Conservation (phyloP, 305 asterid genomes). For the Lippia alba region DNA sequence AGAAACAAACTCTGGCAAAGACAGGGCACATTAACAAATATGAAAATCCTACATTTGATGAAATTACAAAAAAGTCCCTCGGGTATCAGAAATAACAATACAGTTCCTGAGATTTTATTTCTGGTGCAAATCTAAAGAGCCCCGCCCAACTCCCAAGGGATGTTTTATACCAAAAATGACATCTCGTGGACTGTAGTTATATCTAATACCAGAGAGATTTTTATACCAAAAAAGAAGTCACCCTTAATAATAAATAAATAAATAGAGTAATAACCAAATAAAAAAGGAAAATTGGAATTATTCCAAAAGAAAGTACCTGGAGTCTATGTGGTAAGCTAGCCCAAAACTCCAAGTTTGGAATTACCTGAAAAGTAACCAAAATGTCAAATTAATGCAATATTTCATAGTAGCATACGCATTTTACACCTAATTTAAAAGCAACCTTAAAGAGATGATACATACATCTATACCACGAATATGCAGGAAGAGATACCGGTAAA, state of each 20-base stretch:
- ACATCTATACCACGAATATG: slow-evolving; percentile 94
- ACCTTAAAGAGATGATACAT: slow-evolving; percentile 41
- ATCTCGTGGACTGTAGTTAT: no score
- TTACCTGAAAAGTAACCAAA: slow-evolving; percentile 57
- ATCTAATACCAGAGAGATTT: no score
- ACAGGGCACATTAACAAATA: neutral
- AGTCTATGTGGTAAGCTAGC: slow-evolving; percentile 78
- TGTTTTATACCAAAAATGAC: no score
- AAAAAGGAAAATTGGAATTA: neutral
- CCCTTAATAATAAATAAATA: neutral
- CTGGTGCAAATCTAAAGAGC: no score
- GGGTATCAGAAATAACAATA: no score
- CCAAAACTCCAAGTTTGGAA: slow-evolving; percentile 96
- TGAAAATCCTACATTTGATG: slow-evolving; percentile 4
- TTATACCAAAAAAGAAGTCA: no score
- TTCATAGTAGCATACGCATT: neutral
- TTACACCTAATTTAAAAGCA: slow-evolving; percentile 3
- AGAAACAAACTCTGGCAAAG: slow-evolving; percentile 61
- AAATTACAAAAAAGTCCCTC: no score
- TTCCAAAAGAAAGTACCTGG: slow-evolving; percentile 56
- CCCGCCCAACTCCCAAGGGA: no score
- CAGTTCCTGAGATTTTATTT: no score
- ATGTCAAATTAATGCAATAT: slow-evolving; percentile 18
- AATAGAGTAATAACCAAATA: neutral
- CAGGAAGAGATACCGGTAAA: slow-evolving; percentile 74